A percentile compares a stretch with the other conserved stretches of the same genome.
Conservation (phyloP, 176 grass and related monocot genomes). For the Triticum timopheevii region DNA sequence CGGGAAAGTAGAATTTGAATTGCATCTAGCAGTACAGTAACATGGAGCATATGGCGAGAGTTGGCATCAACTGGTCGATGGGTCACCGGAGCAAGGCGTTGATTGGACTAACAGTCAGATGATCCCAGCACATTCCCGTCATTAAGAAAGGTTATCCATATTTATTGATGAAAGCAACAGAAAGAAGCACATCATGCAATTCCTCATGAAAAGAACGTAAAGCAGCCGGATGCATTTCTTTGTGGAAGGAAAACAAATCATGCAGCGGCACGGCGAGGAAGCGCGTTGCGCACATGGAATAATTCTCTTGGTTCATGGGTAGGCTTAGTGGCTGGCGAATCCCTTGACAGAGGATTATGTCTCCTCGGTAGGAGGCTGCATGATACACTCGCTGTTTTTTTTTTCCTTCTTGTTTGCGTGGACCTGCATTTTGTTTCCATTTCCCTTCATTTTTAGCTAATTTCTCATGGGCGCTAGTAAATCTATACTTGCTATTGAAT, state of each 20-base stretch:
- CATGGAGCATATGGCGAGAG: neutral
- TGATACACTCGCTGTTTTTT: no score
- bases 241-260: neutral
- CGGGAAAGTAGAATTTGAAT: no score
- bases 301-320: neutral
- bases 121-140: neutral
- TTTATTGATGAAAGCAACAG: conserved; percentile 11
- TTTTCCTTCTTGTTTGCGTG: neutral
- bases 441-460: no score
- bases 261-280: neutral
- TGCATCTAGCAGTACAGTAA: no score
- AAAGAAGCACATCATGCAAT: neutral
- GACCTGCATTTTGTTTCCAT: no score
- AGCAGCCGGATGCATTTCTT: neutral
- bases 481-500: no score
- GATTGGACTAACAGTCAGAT: conserved; percentile 20
- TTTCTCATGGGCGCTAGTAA: no score
- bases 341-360: conserved; percentile 30
- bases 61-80: neutral
- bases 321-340: conserved; percentile 26
- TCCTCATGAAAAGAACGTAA: neutral
- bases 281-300: neutral
- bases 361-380: neutral
- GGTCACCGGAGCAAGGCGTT: neutral
- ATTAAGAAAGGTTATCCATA: neutral